Evolutionary conservation across 179 eudicot genomes (phyloP), one percentile per base, ranked within the genome.

Genomic region (Heliamphora pulchella): DNA sequence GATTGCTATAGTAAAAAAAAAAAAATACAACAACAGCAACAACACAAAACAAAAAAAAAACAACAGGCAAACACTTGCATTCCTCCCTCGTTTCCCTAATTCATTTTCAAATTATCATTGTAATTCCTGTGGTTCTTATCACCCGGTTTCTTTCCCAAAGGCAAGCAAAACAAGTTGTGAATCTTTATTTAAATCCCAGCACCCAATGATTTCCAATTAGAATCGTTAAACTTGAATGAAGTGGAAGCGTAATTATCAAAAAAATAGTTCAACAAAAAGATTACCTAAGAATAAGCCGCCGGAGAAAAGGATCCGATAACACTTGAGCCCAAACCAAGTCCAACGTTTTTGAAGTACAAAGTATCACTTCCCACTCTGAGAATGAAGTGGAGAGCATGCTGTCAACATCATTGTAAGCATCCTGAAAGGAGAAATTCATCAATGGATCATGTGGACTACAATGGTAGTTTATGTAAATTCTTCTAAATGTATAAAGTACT

Each of bases 271-370:
- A 31, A 44, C 65, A 68, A 64, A 8, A 62, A 44, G 57, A 15
- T 75, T 85, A 95, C 98, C 98, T 91, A 43, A 95, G 88, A 85
- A 95, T 91, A 78, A 95, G 92, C 85, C 98, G 91, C 57, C 98
- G 90, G 39, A 95, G 86, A 80, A 95, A 89, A 73, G 95, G 94
- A 87, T 95, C 98, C 5, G 91, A 85, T 62, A 95, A 86, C 76
- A 93, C 94, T 85, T 95, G 98, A 77, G 93, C 98, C 98, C 98
- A 95, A 67, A 89, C 98, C 58, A 92, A 82, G 83, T 93, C 92
- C 80, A 95, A 75, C 76, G 74, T 87, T 22, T 88, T 88, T 57
- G 97, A 90, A 75, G 93, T 90, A 88, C 98, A 92, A 44, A 95
- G 84, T 83, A 90, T 88, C 82, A 91, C 89, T 89, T 95, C 98